These are phyloP conservation scores for Xylaria flabelliformis DNA, from an alignment of 495 filamentous ascomycete genomes.

Conservation along the genomic window DNA sequence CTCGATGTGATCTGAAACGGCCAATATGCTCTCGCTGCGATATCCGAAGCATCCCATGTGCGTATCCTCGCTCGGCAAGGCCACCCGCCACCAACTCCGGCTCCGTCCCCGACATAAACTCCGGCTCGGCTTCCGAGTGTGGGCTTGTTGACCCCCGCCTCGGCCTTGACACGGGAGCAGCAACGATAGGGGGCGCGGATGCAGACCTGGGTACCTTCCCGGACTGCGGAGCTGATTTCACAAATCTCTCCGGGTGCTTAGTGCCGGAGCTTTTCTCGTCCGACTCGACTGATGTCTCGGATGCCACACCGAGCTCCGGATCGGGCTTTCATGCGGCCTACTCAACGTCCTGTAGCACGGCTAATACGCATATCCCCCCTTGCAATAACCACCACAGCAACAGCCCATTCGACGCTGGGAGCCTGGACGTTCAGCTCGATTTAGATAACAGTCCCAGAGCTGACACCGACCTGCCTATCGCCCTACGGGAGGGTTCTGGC, in stretches of 20 bases:
- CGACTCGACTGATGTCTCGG: neutral
- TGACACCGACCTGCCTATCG: neutral
- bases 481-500: neutral
- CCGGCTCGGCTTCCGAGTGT: neutral
- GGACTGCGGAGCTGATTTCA: slow-evolving; percentile 12
- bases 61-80: slow-evolving; percentile 32
- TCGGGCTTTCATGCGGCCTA: slow-evolving; percentile 2
- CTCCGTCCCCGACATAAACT: neutral
- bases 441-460: slow-evolving; percentile 6
- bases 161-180: neutral
- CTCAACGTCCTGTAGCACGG: neutral
- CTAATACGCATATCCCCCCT: neutral
- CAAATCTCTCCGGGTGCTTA: neutral
- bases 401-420: neutral
- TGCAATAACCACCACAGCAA: neutral
- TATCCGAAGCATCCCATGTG: slow-evolving; percentile 38
- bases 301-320: slow-evolving; percentile 1
- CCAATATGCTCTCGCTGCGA: slow-evolving; percentile 49
- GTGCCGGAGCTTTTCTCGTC: slow-evolving; percentile 1
- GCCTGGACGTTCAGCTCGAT: slow-evolving; percentile 8
- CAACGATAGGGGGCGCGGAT: neutral
- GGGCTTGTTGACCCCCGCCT: neutral
- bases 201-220: neutral
- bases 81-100: neutral
- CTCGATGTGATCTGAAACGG: slow-evolving; percentile 45